Evolutionary conservation across 1,139 yeast genomes (phyloP), one percentile per base, ranked within the genome.

Genomic region (Insectozyma bohioensis): DNA sequence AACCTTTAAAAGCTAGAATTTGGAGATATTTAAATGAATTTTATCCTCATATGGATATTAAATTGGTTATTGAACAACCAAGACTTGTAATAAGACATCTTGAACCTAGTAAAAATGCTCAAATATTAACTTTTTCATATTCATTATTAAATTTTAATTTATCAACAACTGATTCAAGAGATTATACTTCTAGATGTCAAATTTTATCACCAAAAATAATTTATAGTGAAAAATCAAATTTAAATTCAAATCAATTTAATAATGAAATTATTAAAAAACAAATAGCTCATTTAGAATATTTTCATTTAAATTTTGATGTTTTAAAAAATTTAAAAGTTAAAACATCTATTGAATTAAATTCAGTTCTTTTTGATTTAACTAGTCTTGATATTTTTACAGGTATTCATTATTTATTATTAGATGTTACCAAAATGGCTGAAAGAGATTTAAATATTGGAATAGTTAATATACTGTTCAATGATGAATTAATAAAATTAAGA

Each of bases 31-130:
- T 74, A 4, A 61, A 68, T 35, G 74, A 72, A 20, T 58, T 56
- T 37, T 73, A 71, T 36, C 78, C 78, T 2, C 49, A 51, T 8
- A 46, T 68, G 9, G 72, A 66, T 40, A 47, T 69, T 18, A 67
- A 67, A 37, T 46, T 65, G 21, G 64, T 68, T 4, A 54, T 69
- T 29, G 72, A 65, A 37, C 75, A 68, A 41, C 77, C 78, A 7
- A 49, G 72, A 18, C 34, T 60, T 3, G 56, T 72, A 6, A 43
- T 71, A 2, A 47, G 72, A 18, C 60, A 60, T 31, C 47, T 50
- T 12, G 52, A 54, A 12, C 30, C 30, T 12, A 43, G 43, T 2
- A 44, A 56, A 4, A 45, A 54, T 12, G 46, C 52, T 0, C 63
- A 58, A 37, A 41, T 67, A 18, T 43, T 69, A 25, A 58, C 59